Conservation (phyloP, 2,329 filamentous ascomycete species). For the Fusarium cyanostomum region DNA sequence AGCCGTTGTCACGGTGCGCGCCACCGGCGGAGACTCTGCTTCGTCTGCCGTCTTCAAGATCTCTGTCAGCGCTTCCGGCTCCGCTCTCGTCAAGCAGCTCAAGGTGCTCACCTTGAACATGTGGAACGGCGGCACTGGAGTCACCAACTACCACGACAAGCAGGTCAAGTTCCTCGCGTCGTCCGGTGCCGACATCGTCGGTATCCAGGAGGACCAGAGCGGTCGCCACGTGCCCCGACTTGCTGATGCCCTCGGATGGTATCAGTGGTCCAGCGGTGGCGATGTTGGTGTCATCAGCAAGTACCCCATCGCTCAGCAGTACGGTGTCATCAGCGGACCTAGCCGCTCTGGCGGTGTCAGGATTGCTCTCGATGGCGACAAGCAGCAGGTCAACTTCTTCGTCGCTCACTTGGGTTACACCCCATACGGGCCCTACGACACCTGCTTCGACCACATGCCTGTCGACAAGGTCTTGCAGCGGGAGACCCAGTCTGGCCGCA, state of each 20-base stretch:
- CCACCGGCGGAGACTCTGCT: conserved; percentile 40
- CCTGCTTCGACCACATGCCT: conserved; percentile 51
- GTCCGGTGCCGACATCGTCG: conserved; percentile 49
- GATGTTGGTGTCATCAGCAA: conserved; percentile 50
- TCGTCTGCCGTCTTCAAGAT: conserved; percentile 45
- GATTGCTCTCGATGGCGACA: conserved; percentile 48
- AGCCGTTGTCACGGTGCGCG: conserved; percentile 42
- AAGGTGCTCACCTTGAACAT: conserved; percentile 52
- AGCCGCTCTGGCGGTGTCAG: conserved; percentile 43
- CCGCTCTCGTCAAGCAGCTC: conserved; percentile 47
- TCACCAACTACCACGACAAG: conserved; percentile 52
- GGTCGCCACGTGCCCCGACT: conserved; percentile 47
- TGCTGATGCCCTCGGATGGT: conserved; percentile 52
- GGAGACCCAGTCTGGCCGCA: conserved; percentile 51
- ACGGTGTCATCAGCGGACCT: conserved; percentile 38
- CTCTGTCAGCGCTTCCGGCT: conserved; percentile 42
- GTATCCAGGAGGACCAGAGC: conserved; percentile 49
- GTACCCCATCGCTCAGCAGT: conserved; percentile 50
- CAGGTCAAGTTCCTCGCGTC: conserved; percentile 49
- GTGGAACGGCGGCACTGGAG: conserved; percentile 51
- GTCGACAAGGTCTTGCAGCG: conserved; percentile 47
- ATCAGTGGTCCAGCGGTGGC: conserved; percentile 46
- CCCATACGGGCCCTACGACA: conserved; percentile 56
- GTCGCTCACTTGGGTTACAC: conserved; percentile 50
- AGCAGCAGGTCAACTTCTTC: conserved; percentile 48